Percentiles rank a stretch among this genome's conserved stretches.
These are phyloP conservation scores for Phytophthora capsici DNA, from an alignment of 352 stramenopile species.

Conservation along the genomic window DNA sequence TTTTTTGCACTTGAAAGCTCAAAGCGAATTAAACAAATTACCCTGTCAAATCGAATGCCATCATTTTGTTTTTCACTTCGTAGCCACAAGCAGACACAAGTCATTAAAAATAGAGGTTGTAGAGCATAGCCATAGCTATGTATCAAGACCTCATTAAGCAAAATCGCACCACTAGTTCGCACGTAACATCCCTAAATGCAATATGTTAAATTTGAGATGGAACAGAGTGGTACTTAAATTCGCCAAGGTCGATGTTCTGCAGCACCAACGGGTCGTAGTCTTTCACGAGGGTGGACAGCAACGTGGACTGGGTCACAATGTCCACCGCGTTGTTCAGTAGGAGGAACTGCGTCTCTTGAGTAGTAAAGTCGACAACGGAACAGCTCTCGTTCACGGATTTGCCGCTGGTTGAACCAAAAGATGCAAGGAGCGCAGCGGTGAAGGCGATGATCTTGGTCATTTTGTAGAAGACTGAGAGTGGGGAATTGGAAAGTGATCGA, in stretches of 20 bases:
- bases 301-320: slow-evolving; percentile 17
- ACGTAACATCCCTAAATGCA: no score
- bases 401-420: background rate
- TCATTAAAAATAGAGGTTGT: no score
- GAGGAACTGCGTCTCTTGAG: slow-evolving; percentile 44
- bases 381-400: slow-evolving; percentile 33
- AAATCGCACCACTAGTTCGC: no score
- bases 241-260: slow-evolving; percentile 44
- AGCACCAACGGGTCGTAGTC: slow-evolving; percentile 47
- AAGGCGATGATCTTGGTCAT: slow-evolving; percentile 17
- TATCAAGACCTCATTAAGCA: no score
- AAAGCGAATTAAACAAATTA: no score
- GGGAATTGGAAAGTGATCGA: slow-evolving; percentile 23
- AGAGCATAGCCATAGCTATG: no score
- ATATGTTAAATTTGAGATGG: no score
- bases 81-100: no score
- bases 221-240: no score
- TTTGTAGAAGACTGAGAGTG: background rate
- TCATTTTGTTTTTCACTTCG: no score
- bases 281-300: slow-evolving; percentile 30
- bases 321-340: slow-evolving; percentile 53
- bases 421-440: background rate
- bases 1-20: no score
- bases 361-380: slow-evolving; percentile 45
- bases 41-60: no score